These are phyloP conservation scores for Nitzschia sp. DNA, from an alignment of 108 stramenopile species.

Conservation along the genomic window DNA sequence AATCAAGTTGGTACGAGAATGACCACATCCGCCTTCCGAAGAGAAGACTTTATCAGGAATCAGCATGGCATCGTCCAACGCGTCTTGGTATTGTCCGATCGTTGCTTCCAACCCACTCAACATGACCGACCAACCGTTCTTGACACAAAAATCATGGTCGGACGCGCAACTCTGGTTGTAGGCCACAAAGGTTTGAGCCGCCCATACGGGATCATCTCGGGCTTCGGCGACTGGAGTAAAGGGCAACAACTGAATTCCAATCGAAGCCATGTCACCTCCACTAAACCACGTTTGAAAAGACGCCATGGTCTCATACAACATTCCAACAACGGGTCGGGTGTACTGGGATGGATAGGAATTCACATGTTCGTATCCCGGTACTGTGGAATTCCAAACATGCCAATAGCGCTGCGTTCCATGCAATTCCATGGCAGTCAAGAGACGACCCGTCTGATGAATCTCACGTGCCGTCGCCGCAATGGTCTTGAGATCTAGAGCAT, in stretches of 20 bases:
- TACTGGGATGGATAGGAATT: slow-evolving; percentile 53
- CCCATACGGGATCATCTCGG: slow-evolving; percentile 76
- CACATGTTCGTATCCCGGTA: too few relatives aligned
- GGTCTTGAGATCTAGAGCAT: too few relatives aligned
- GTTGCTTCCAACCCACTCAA: too few relatives aligned
- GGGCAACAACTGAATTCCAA: slow-evolving; percentile 83
- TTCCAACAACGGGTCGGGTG: slow-evolving; percentile 61
- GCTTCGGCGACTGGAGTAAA: slow-evolving; percentile 76
- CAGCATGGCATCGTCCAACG: too few relatives aligned
- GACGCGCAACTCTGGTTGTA: slow-evolving; percentile 63
- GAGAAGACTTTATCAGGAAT: too few relatives aligned
- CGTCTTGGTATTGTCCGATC: too few relatives aligned
- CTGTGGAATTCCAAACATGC: slow-evolving; percentile 68
- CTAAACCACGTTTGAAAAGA: slow-evolving; percentile 57
- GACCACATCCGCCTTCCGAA: too few relatives aligned
- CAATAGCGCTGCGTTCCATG: slow-evolving; percentile 79
- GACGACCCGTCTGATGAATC: slow-evolving; percentile 61
- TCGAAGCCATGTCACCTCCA: slow-evolving; percentile 24
- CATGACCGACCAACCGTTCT: too few relatives aligned
- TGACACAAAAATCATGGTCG: too few relatives aligned
- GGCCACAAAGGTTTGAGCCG: slow-evolving; percentile 55
- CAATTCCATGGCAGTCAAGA: slow-evolving; percentile 74
- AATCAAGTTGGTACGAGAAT: too few relatives aligned
- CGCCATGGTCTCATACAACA: slow-evolving; percentile 64
- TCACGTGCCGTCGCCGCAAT: slow-evolving; percentile 36